Evolutionary conservation across 2,329 filamentous ascomycete genomes (phyloP), one percentile per base, ranked within the genome.

Genomic region (Cordyceps javanica): DNA sequence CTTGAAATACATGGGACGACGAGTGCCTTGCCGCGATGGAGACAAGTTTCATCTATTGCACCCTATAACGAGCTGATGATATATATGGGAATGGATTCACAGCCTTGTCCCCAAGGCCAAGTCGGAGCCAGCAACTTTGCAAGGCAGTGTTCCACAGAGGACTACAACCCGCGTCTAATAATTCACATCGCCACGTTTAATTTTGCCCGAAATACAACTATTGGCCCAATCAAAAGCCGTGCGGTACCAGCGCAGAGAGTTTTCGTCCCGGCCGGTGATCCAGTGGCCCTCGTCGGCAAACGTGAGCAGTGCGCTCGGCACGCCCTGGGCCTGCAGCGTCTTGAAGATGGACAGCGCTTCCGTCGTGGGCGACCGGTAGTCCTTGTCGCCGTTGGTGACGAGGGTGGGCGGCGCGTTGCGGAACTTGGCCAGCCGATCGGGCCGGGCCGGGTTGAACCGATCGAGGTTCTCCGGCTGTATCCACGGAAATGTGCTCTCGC

Each of bases 211-310:
- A 16, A 64, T 52, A 45, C 81, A 78, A 61, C 76, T 77, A 67
- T 85, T 85, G 63, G 88, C 83, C 80, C 82, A 90, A 60, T 84
- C 82, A 56, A 89, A 70, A 10, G 90, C 85, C 2, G 81, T 81
- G 53, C 77, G 77, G 66, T 90, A 83, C 88, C 88, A 91, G 45
- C 87, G 72, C 49, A 89, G 71, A 21, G 78, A 77, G 66, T 90
- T 90, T 70, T 89, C 87, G 1, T 81, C 81, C 14, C 44, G 34
- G 61, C 87, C 85, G 49, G 86, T 66, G 4, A 90, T 85, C 80
- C 81, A 88, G 65, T 89, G 86, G 52, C 86, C 84, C 71, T 91
- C 88, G 67, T 90, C 88, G 0, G 87, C 82, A 65, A 91, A 92
- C 0, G 81, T 86, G 67, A 92, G 64, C 60, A 91, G 85, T 60